Conservation (phyloP, 192 early-diverging fungal genomes). For the Paraglomus brasilianum region DNA sequence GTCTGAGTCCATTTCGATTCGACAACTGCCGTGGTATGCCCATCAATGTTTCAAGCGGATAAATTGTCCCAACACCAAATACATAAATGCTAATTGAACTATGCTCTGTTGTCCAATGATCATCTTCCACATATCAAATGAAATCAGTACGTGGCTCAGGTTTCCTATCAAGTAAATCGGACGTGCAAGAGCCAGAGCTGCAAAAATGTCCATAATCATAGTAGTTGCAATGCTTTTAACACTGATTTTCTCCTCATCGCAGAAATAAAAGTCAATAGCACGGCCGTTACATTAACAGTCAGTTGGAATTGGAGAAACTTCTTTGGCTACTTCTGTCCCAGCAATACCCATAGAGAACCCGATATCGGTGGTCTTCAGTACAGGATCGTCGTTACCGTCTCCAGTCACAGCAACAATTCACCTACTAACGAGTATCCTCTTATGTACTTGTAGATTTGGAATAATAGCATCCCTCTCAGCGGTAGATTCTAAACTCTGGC, state of each 20-base stretch:
- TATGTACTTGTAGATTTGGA: conserved; percentile 92
- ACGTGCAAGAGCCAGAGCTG: conserved; percentile 90
- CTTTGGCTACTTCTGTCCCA: conserved; percentile 99
- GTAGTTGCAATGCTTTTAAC: conserved; percentile 92
- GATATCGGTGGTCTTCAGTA: conserved; percentile 91
- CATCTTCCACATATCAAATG: conserved; percentile 93
- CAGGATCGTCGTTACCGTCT: conserved; percentile 98
- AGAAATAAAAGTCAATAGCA: conserved; percentile 76
- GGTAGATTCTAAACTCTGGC: conserved; percentile 87
- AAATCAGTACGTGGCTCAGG: conserved; percentile 86
- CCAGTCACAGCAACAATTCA: conserved; percentile 98
- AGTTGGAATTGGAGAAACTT: conserved; percentile 99
- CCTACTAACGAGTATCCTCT: conserved; percentile 93
- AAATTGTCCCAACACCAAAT: no score
- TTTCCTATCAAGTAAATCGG: conserved; percentile 79
- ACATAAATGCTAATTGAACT: conserved; percentile 86
- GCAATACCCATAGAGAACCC: conserved; percentile 99
- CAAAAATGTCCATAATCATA: conserved; percentile 99
- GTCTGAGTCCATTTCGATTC: no score
- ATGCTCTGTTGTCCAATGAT: conserved; percentile 90
- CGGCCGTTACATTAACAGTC: conserved; percentile 94
- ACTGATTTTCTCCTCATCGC: conserved; percentile 73
- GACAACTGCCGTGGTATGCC: no score
- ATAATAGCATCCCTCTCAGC: conserved; percentile 89
- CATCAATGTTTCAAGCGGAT: no score